phyloP scores from a whole-genome alignment of 2,329 filamentous ascomycete species.

The Epicoccum sorghinum region DNA sequence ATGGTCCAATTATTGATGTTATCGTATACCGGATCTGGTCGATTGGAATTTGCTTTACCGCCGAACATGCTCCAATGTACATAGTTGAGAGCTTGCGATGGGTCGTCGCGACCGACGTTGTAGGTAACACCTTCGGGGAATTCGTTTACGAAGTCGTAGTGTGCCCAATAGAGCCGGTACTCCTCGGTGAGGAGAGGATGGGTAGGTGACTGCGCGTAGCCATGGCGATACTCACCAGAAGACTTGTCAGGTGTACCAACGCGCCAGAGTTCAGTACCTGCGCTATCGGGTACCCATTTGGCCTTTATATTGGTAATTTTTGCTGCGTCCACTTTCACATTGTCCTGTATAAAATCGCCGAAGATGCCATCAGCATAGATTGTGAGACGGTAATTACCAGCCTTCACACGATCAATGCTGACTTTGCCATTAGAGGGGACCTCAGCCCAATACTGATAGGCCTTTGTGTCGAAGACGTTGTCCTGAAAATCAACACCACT shows the following conservation, averaged over 20 bases:
- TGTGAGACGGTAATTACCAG: slow-evolving; percentile 65
- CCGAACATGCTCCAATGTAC: slow-evolving; percentile 70
- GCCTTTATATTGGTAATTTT: slow-evolving; percentile 43
- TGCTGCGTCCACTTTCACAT: slow-evolving; percentile 53
- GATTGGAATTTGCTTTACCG: slow-evolving; percentile 57
- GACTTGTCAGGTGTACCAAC: slow-evolving; percentile 67
- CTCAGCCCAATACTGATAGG: slow-evolving; percentile 66
- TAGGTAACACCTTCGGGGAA: slow-evolving; percentile 66
- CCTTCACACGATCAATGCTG: slow-evolving; percentile 60
- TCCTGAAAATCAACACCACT: slow-evolving; percentile 63
- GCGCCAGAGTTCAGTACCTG: slow-evolving; percentile 65
- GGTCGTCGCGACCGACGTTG: slow-evolving; percentile 60
- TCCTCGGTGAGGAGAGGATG: slow-evolving; percentile 61
- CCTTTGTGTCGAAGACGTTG: slow-evolving; percentile 59
- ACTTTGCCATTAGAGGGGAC: slow-evolving; percentile 56
- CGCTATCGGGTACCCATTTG: slow-evolving; percentile 60
- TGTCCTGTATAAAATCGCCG: slow-evolving; percentile 63
- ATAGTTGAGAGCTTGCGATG: slow-evolving; percentile 63
- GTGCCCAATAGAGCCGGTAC: slow-evolving; percentile 66
- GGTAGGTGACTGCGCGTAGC: slow-evolving; percentile 56
- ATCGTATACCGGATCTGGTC: slow-evolving; percentile 51
- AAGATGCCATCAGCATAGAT: slow-evolving; percentile 68
- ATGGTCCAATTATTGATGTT: slow-evolving; percentile 38
- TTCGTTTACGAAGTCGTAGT: slow-evolving; percentile 64
- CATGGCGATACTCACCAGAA: slow-evolving; percentile 65